These are phyloP conservation scores for Colletotrichum noveboracense DNA, from an alignment of 2,329 filamentous ascomycete genomes.

Conservation along the genomic window DNA sequence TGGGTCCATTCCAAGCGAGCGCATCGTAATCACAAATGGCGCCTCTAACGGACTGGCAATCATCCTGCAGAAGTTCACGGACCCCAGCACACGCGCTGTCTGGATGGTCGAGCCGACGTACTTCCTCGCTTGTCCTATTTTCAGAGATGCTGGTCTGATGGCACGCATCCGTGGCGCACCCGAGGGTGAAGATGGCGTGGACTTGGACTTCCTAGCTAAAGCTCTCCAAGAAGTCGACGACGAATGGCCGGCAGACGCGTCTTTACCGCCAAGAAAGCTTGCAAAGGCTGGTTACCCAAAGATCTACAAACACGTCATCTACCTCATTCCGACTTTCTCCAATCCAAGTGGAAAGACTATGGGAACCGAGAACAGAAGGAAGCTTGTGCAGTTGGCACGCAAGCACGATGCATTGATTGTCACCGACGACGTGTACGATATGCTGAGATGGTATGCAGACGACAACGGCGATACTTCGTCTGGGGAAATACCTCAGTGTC, in stretches of 20 bases:
- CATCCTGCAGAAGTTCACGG: slow-evolving; percentile 79
- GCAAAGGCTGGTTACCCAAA: slow-evolving; percentile 58
- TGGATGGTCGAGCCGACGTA: slow-evolving; percentile 87
- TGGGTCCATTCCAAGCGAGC: slow-evolving; percentile 45
- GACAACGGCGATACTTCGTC: background rate
- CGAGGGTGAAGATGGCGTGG: slow-evolving; percentile 79
- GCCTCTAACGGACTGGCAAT: slow-evolving; percentile 83
- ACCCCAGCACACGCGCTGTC: slow-evolving; percentile 76
- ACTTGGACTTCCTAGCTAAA: slow-evolving; percentile 64
- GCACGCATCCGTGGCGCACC: slow-evolving; percentile 68
- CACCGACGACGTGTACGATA: slow-evolving; percentile 92
- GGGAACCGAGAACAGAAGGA: slow-evolving; percentile 69
- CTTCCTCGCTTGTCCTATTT: slow-evolving; percentile 76
- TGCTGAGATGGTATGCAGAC: slow-evolving; percentile 74
- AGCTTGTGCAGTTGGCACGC: slow-evolving; percentile 75
- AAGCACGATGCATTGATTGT: slow-evolving; percentile 81
- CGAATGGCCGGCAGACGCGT: background rate
- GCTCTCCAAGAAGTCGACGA: slow-evolving; percentile 37
- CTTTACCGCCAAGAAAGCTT: background rate
- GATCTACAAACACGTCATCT: slow-evolving; percentile 85
- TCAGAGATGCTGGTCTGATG: slow-evolving; percentile 32
- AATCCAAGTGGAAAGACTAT: slow-evolving; percentile 89
- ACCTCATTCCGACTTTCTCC: slow-evolving; percentile 84
- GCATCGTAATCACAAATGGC: slow-evolving; percentile 83
- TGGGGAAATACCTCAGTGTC: slow-evolving; percentile 46